Percentiles rank a stretch among this genome's conserved stretches.
phyloP scores from a whole-genome alignment of 352 stramenopile genomes.

The Phytopythium kandeliae region DNA sequence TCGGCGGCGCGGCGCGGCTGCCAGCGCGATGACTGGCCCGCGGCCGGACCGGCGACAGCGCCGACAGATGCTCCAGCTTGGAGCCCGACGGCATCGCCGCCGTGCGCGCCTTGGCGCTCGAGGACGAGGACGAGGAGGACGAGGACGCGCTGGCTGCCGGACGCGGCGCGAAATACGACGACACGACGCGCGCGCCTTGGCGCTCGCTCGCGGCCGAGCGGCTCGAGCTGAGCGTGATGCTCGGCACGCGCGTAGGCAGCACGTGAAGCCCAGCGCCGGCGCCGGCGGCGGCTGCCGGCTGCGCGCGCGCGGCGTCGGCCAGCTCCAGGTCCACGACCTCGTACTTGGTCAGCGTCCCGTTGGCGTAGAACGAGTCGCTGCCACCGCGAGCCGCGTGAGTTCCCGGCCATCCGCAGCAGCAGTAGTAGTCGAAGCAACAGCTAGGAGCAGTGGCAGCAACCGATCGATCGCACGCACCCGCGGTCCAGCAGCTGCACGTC shows the following conservation, averaged over 20 bases:
- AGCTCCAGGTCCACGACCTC: constrained; percentile 63
- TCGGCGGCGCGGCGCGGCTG: constrained; percentile 2
- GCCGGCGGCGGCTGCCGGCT: constrained; percentile 10
- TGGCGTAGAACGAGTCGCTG: constrained; percentile 79
- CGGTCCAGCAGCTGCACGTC: constrained; percentile 61
- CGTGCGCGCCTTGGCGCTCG: constrained; percentile 17
- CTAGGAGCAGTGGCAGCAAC: too few relatives aligned
- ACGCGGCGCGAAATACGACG: constrained; percentile 26
- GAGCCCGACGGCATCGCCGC: not conserved
- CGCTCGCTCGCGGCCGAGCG: not conserved
- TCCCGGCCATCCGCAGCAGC: too few relatives aligned
- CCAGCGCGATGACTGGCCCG: not conserved
- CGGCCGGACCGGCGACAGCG: not conserved
- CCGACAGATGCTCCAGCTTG: not conserved
- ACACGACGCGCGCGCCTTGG: constrained; percentile 25
- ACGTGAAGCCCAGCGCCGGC: constrained; percentile 23
- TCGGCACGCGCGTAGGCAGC: constrained; percentile 20
- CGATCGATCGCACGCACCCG: constrained; percentile 30
- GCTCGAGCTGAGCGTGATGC: constrained; percentile 26
- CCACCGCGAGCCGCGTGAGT: too few relatives aligned
- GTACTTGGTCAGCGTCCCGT: constrained; percentile 83
- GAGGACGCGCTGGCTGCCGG: not conserved
- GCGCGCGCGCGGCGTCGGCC: too few relatives aligned
- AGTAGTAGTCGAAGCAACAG: too few relatives aligned
- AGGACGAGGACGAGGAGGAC: too few relatives aligned